A percentile compares a stretch with the other conserved stretches of the same genome.
phyloP scores from a whole-genome alignment of 768 basidiomycete species.

The Gyrodon lividus region DNA sequence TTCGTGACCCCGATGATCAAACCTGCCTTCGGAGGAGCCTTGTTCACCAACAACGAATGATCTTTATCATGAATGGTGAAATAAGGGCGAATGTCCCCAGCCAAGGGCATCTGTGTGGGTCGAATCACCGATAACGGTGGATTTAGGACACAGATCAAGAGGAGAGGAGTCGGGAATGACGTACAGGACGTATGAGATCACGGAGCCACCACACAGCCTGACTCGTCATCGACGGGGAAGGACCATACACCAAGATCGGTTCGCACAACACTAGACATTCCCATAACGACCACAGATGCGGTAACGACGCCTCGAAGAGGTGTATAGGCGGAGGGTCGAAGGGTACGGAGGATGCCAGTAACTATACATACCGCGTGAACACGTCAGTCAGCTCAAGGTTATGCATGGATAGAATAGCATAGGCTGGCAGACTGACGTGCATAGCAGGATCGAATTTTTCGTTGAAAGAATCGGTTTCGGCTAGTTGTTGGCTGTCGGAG shows the following conservation, averaged over 20 bases:
- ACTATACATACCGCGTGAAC: constrained; percentile 38
- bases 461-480: constrained; percentile 48
- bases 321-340: constrained; percentile 55
- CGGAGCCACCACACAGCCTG: constrained; percentile 92
- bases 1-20: constrained; percentile 84
- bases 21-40: constrained; percentile 75
- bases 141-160: not conserved
- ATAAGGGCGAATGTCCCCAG: constrained; percentile 88
- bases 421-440: constrained; percentile 40
- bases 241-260: constrained; percentile 80
- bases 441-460: constrained; percentile 51
- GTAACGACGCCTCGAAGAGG: constrained; percentile 61
- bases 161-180: constrained; percentile 13
- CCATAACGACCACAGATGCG: constrained; percentile 85
- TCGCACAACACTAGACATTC: constrained; percentile 91
- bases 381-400: not conserved
- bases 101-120: constrained; percentile 65
- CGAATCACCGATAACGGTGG: not conserved
- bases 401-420: too few species aligned
- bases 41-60: constrained; percentile 70
- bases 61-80: constrained; percentile 97
- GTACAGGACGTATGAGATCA: constrained; percentile 80
- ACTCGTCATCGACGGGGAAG: constrained; percentile 78
- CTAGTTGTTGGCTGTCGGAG: constrained; percentile 71
- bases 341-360: constrained; percentile 65